Evolutionary conservation across 139 green algal genomes (phyloP).

Genomic region (Tetratostichococcus sp.): DNA sequence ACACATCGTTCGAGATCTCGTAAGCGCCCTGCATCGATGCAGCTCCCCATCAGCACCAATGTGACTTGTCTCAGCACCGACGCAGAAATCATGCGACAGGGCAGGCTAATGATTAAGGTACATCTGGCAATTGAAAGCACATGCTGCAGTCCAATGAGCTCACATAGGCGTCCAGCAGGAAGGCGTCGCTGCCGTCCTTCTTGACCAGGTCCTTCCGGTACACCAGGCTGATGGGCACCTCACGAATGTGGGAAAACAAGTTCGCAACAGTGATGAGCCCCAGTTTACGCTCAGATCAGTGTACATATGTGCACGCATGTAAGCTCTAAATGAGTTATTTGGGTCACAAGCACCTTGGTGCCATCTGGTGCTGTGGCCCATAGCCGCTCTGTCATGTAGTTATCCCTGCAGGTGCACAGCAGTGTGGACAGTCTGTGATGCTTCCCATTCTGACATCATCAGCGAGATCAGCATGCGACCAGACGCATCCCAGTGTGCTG

Average conservation of each 20-base stretch:
- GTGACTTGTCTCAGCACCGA: too few relatives aligned
- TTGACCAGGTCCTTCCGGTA: conserved; percentile 61
- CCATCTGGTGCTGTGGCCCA: conserved; percentile 73
- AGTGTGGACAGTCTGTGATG: too few relatives aligned
- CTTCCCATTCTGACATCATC: too few relatives aligned
- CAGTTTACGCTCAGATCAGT: too few relatives aligned
- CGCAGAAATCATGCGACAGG: too few relatives aligned
- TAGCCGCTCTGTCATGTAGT: conserved; percentile 72
- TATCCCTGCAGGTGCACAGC: conserved; percentile 23
- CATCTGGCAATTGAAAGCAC: too few relatives aligned
- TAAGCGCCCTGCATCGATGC: conserved; percentile 47
- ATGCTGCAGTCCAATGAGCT: too few relatives aligned
- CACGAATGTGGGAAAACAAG: background rate
- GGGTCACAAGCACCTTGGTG: conserved; percentile 23
- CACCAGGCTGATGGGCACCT: conserved; percentile 64
- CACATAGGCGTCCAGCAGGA: conserved; percentile 52
- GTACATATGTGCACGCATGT: conserved; percentile 7
- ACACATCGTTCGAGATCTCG: conserved; percentile 56
- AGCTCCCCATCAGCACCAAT: too few relatives aligned
- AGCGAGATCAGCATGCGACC: too few relatives aligned
- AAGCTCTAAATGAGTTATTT: conserved; percentile 5
- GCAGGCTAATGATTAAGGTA: too few relatives aligned
- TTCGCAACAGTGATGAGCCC: conserved; percentile 1
- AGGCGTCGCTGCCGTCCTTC: conserved; percentile 56
- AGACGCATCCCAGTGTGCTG: too few relatives aligned